These are phyloP conservation scores for Glutinoglossum americanum DNA, from an alignment of 495 filamentous ascomycete species.

Conservation along the genomic window DNA sequence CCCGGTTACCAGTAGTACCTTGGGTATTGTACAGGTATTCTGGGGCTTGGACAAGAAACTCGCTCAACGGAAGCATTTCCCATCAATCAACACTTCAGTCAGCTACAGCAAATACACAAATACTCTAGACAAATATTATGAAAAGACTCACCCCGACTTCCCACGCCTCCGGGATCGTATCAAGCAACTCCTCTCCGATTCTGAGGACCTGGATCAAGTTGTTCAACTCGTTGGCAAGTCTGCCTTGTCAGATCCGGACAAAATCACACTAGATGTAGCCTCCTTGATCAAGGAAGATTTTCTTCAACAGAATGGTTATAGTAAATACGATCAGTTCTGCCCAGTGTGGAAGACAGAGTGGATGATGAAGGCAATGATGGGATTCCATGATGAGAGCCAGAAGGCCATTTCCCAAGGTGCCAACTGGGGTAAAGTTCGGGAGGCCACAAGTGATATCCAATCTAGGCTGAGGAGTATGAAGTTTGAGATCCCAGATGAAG, in stretches of 20 bases:
- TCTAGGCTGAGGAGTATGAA: constrained; percentile 71
- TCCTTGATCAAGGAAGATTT: constrained; percentile 94
- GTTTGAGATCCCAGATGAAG: constrained; percentile 74
- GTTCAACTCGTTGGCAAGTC: constrained; percentile 97
- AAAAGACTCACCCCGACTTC: constrained; percentile 83
- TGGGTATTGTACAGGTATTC: constrained; percentile 97
- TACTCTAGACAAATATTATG: constrained; percentile 76
- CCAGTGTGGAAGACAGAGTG: constrained; percentile 98
- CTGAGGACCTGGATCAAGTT: constrained; percentile 94
- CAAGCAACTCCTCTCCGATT: constrained; percentile 77
- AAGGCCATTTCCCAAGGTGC: constrained; percentile 82
- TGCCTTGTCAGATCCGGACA: constrained; percentile 86
- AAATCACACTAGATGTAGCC: constrained; percentile 92
- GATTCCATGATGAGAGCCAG: constrained; percentile 90
- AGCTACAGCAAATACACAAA: constrained; percentile 95
- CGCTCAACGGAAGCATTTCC: constrained; percentile 97
- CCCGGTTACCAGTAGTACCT: constrained; percentile 82
- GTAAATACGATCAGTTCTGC: constrained; percentile 96
- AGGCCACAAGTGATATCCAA: constrained; percentile 74
- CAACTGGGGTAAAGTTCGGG: constrained; percentile 78
- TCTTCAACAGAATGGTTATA: constrained; percentile 97
- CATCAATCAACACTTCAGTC: constrained; percentile 85
- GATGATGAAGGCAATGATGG: constrained; percentile 99
- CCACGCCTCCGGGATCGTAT: constrained; percentile 80
- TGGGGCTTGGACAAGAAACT: constrained; percentile 99